Conservation (phyloP, 2,329 filamentous ascomycete genomes). For the Tolypocladium inflatum region DNA sequence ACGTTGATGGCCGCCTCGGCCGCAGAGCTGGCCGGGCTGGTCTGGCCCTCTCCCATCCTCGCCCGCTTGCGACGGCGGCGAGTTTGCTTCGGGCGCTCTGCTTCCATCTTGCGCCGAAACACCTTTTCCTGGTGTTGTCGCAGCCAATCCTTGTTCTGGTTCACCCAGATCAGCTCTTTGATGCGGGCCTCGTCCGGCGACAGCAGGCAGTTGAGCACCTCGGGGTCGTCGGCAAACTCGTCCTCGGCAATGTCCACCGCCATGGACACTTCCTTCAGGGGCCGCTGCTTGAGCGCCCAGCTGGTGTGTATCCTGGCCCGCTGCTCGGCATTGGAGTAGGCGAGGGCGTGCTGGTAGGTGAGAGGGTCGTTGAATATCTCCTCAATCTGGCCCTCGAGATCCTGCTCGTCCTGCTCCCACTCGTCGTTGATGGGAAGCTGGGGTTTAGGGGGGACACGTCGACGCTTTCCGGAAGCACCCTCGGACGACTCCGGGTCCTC, state of each 20-base stretch:
- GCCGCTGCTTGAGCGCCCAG: slow-evolving; percentile 38
- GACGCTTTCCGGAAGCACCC: slow-evolving; percentile 10
- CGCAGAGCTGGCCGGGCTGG: slow-evolving; percentile 55
- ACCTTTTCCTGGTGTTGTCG: slow-evolving; percentile 78
- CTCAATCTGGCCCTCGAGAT: slow-evolving; percentile 61
- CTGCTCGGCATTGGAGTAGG: slow-evolving; percentile 48
- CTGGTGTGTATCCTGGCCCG: slow-evolving; percentile 44
- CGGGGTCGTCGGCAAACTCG: slow-evolving; percentile 83
- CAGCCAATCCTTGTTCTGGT: slow-evolving; percentile 89
- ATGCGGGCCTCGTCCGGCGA: slow-evolving; percentile 63
- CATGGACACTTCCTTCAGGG: slow-evolving; percentile 42
- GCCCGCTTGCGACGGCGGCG: slow-evolving; percentile 45
- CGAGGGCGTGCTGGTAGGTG: slow-evolving; percentile 44
- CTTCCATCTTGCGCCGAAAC: slow-evolving; percentile 60
- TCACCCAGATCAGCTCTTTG: slow-evolving; percentile 91
- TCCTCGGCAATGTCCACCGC: slow-evolving; percentile 61
- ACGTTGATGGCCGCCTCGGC: slow-evolving; percentile 61
- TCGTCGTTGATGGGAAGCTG: slow-evolving; percentile 50
- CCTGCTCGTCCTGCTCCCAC: slow-evolving; percentile 53
- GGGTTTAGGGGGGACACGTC: slow-evolving; percentile 19
- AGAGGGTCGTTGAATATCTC: slow-evolving; percentile 57
- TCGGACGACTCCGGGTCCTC: slow-evolving; percentile 12
- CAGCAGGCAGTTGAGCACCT: slow-evolving; percentile 74
- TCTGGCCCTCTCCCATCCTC: slow-evolving; percentile 54
- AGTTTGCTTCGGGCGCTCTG: slow-evolving; percentile 45